These are phyloP conservation scores for Sphaerulina populicola DNA, from an alignment of 2,329 filamentous ascomycete genomes.

Conservation along the genomic window DNA sequence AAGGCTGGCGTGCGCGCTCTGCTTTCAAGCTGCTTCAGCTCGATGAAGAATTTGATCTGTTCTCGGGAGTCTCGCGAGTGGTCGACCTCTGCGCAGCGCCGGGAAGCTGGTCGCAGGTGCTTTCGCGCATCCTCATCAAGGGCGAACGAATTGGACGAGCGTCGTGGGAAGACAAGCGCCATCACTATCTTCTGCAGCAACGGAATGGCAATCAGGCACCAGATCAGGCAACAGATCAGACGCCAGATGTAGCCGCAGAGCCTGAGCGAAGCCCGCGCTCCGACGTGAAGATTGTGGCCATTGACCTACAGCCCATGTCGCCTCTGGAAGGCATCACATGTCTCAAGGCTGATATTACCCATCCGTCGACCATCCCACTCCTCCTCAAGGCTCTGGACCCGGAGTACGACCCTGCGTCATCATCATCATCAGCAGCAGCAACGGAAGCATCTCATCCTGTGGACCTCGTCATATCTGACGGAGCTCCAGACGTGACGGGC, in stretches of 20 bases:
- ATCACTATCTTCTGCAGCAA: conserved; percentile 36
- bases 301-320: conserved; percentile 93
- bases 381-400: conserved; percentile 78
- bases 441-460: conserved; percentile 61
- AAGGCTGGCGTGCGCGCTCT: conserved; percentile 93
- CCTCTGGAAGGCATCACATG: conserved; percentile 87
- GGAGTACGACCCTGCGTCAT: conserved; percentile 37
- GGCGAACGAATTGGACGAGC: conserved; percentile 80
- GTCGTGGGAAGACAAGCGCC: conserved; percentile 79
- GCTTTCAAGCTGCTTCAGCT: conserved; percentile 96
- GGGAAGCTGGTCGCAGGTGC: conserved; percentile 93
- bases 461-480: conserved; percentile 89
- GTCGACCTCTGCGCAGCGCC: conserved; percentile 94
- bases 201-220: neutral
- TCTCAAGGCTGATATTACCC: conserved; percentile 90
- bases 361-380: conserved; percentile 86
- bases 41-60: conserved; percentile 92
- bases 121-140: conserved; percentile 87
- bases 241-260: neutral
- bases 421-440: conserved; percentile 28
- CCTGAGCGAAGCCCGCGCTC: conserved; percentile 18
- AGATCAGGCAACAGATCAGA: neutral
- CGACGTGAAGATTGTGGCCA: conserved; percentile 84
- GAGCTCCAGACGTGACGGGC: conserved; percentile 91
- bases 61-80: conserved; percentile 79